A percentile compares a stretch with the other conserved stretches of the same genome.
Evolutionary conservation across 805 yeast species (phyloP).

Genomic region (Nakazawaea holstii): DNA sequence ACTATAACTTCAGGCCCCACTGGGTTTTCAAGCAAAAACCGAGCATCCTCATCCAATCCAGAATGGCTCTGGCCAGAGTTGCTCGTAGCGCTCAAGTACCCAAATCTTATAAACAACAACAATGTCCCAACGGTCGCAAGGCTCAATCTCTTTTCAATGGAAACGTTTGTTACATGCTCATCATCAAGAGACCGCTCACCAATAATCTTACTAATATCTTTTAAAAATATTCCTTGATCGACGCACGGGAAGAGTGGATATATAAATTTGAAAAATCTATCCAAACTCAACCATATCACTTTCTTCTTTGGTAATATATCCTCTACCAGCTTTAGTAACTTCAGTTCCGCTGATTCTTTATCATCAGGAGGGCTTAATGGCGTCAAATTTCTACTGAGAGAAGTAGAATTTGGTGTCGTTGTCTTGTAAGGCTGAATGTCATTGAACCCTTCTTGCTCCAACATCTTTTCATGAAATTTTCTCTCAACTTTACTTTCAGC

Average conservation of each 20-base stretch:
- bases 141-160: conserved; percentile 38
- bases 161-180: conserved; percentile 22
- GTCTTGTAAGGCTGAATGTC: conserved; percentile 29
- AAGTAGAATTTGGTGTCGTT: conserved; percentile 12
- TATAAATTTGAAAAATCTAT: conserved; percentile 36
- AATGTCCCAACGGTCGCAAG: conserved; percentile 42
- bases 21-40: conserved; percentile 38
- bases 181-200: conserved; percentile 32
- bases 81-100: conserved; percentile 34
- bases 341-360: conserved; percentile 17
- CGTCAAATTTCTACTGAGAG: conserved; percentile 15
- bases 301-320: conserved; percentile 36
- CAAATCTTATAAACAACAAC: conserved; percentile 37
- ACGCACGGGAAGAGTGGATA: conserved; percentile 45
- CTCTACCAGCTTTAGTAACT: conserved; percentile 24
- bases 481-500: conserved; percentile 16
- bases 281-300: conserved; percentile 39
- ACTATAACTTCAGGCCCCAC: conserved; percentile 38
- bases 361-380: conserved; percentile 11
- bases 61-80: conserved; percentile 23
- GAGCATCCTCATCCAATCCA: conserved; percentile 22
- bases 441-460: conserved; percentile 32
- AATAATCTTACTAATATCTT: conserved; percentile 29
- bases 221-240: conserved; percentile 30
- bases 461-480: conserved; percentile 25